Base-by-base conservation (phyloP, 1,284 basidiomycete species). In the Dichomitus squalens region DNA sequence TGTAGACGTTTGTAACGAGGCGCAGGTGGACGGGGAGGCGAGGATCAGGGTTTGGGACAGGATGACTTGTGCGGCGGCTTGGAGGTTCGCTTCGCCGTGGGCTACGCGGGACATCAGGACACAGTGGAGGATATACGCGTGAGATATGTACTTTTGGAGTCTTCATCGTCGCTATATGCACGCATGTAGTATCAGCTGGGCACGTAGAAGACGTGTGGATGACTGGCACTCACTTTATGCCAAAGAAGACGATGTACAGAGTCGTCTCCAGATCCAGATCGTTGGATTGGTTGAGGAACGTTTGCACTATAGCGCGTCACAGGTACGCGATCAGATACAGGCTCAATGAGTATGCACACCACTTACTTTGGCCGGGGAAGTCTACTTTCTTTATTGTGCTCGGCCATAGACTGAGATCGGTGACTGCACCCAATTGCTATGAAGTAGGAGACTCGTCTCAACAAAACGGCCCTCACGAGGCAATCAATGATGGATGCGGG, bases 181-280 rank as follows among this genome's bases (percentile, higher is more conserved):
- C 16, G 8, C 3, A 46, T 25, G 1, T 11, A 14, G n/a, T n/a
- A n/a, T n/a, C n/a, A n/a, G n/a, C 29, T 31, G 29, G 11, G 16
- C 6, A 11, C 11, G 29, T 11, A n/a, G n/a, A n/a, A n/a, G n/a
- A n/a, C n/a, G n/a, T n/a, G n/a, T n/a, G n/a, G n/a, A n/a, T n/a
- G n/a, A n/a, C n/a, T n/a, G 29, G 29, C 7, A 65, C 70, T 35
- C 53, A 74, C 72, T 76, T 76, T 55, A 75, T 76, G 5, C 73
- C 74, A 48, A 76, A 76, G 67, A 74, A 75, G n/a, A 73, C 64
- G 7, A 68, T 67, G 44, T 73, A 76, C 1, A 76, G 62, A 8
- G 74, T 76, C 2, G 70, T 69, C 8, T 64, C 56, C 0, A 72
- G 66, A 55, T 74, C 68, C 12, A 76, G 54, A 1, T 63, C 51